Base-by-base conservation (phyloP, 495 filamentous ascomycete species). In the Penicillium soppii region DNA sequence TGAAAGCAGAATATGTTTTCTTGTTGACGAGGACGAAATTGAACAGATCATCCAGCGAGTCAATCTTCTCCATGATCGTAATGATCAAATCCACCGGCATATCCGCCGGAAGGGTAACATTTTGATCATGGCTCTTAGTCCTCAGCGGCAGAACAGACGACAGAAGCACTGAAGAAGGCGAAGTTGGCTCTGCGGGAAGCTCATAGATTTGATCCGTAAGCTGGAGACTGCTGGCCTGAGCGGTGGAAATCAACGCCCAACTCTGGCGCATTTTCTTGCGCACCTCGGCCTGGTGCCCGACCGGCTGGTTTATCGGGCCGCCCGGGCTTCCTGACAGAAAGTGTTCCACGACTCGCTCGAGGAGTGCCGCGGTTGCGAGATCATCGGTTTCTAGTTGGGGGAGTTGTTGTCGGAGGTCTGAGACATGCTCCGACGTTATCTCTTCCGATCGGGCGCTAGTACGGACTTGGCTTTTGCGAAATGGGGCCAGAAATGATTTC, bases 1-100 rank as follows among this genome's bases (percentile, higher is more conserved):
- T 87, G 64, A 82, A 87, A 0, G 82, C 74, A 7, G 72, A 67
- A 51, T 85, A 85, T 59, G 86, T 85, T 7, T 76, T 77, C 39
- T 68, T 71, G 68, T 81, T 82, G 12, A 83, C 69, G 1, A 77
- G 62, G 1, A 79, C 82, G 1, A 79, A 71, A 32, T 73, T 72
- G 57, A 84, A 84, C 3, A 88, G 71, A 58, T 85, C 82, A 42
- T 80, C 74, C 0, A 84, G 68, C 6, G 72, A 78, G 35, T 71
- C 63, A 17, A 84, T 69, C 3, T 65, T 63, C 36, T 72, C 59
- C 52, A 87, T 65, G 4, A 88, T 79, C 17, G 63, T 43, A 15
- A 81, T 51, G 20, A 85, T 71, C 7, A 84, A 63, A 15, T 65
- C 57, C 45, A 82, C 75, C 6, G 79, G 75, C 19, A 76, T 63